phyloP scores from a whole-genome alignment of 2,329 filamentous ascomycete genomes.

The Claviceps sp. region DNA sequence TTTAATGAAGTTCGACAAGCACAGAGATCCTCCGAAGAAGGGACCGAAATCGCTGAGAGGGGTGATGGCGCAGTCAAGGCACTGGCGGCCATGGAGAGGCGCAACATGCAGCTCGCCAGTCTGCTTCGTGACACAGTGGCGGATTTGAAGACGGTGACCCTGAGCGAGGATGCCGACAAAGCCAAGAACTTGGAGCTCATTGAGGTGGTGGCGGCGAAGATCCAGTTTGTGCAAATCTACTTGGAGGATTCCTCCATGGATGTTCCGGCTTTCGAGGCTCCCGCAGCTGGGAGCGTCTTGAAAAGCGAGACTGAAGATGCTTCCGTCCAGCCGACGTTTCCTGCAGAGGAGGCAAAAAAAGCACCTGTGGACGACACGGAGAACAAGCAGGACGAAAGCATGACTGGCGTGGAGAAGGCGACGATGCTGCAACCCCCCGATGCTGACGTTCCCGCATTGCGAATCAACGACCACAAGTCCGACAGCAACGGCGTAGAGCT shows the following conservation, averaged over 20 bases:
- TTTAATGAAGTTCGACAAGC: constrained; percentile 43
- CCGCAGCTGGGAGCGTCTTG: not conserved
- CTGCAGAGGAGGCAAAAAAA: not conserved
- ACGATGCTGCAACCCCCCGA: not conserved
- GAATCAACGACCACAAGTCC: not conserved
- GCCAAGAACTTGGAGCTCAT: constrained; percentile 37
- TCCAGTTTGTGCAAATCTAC: constrained; percentile 51
- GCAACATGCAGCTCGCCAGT: constrained; percentile 52
- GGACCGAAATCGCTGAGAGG: constrained; percentile 17
- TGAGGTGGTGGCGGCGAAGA: constrained; percentile 46
- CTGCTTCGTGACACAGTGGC: constrained; percentile 56
- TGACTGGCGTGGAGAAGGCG: not conserved
- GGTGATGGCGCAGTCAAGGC: constrained; percentile 22
- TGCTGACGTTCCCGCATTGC: not conserved
- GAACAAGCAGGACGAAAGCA: not conserved
- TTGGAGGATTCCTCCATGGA: constrained; percentile 44
- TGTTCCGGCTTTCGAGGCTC: constrained; percentile 19
- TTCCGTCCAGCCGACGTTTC: not conserved
- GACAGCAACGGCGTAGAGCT: not conserved
- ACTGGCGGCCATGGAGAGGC: constrained; percentile 42
- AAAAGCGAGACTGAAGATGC: not conserved
- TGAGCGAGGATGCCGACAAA: constrained; percentile 34
- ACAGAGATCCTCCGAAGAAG: constrained; percentile 19
- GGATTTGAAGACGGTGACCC: constrained; percentile 47
- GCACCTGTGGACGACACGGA: not conserved